Conservation (phyloP, 75 land plant genomes). For the Pinus tabuliformis region DNA sequence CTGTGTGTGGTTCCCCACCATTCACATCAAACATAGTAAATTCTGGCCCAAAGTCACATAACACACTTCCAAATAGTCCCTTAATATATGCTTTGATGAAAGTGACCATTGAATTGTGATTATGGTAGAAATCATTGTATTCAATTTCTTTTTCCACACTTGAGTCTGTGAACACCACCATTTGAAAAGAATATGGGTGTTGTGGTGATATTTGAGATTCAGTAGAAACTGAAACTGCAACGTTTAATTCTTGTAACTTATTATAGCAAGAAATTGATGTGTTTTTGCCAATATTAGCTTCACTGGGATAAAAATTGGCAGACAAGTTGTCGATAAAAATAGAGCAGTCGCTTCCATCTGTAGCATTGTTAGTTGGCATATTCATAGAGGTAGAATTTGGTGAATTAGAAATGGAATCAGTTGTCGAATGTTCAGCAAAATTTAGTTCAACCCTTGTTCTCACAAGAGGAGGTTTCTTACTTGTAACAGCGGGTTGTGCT, state of each 20-base stretch:
- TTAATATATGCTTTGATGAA: slow-evolving; percentile 84
- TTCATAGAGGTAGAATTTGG: no score
- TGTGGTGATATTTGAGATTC: slow-evolving; percentile 34
- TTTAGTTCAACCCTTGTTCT: no score
- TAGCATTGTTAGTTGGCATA: no score
- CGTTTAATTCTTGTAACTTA: slow-evolving; percentile 71
- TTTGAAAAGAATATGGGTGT: slow-evolving; percentile 58
- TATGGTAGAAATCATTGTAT: slow-evolving; percentile 72
- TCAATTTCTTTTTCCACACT: slow-evolving; percentile 63
- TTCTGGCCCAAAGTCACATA: slow-evolving; percentile 95
- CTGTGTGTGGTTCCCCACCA: slow-evolving; percentile 94
- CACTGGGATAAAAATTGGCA: slow-evolving; percentile 65
- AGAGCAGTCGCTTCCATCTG: no score
- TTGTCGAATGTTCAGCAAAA: no score
- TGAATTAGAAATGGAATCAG: no score
- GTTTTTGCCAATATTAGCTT: slow-evolving; percentile 73
- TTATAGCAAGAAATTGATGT: slow-evolving; percentile 57
- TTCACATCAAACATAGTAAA: slow-evolving; percentile 88
- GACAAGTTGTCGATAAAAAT: slow-evolving; percentile 21
- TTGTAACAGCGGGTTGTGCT: no score
- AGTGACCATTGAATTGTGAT: slow-evolving; percentile 73
- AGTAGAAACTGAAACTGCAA: slow-evolving; percentile 49
- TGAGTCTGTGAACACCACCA: slow-evolving; percentile 74
- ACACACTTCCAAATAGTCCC: slow-evolving; percentile 86
- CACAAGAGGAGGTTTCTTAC: no score